Base-by-base conservation (phyloP, 2,329 filamentous ascomycete genomes). In the Pseudogymnoascus verrucosus region DNA sequence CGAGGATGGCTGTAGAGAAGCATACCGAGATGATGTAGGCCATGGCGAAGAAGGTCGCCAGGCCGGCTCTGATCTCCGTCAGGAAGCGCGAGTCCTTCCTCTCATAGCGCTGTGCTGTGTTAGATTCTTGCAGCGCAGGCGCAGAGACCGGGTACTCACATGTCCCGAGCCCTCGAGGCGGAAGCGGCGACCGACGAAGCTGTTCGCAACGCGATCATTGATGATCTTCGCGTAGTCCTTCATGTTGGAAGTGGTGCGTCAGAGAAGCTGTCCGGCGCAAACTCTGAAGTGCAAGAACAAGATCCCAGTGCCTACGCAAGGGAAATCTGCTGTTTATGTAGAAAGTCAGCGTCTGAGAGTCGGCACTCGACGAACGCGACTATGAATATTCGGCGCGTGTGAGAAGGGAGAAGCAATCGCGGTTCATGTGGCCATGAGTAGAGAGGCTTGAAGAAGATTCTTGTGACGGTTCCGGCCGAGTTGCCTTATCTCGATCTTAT, bases 121-220 rank as follows among this genome's bases (percentile, higher is more conserved):
- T 31, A 61, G 59, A 39, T 40, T 61, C 63, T 69, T 14, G 21
- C 42, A 34, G 12, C 63, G 40, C 36, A 61, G 44, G 31, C 42
- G 23, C 23, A 36, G 16, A 51, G 26, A 57, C 6, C 28, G 5
- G 51, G n/a, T 19, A 82, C 86, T 80, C 83, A 90, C 89, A 83
- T 93, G 89, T 70, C 90, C 90, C 40, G 84, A 91, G 68, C 89
- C 89, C 66, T 96, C 90, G 42, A 96, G 84, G 68, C 86, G 84
- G 77, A 96, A 96, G 79, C 87, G 89, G 68, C 81, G 79, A 66
- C 90, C 90, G 65, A 91, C 81, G 36, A 80, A 74, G 72, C 86
- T 87, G 67, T 77, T 78, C 65, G 89, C 90, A 68, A 92, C 82
- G 65, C 77, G 80, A 67, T 71, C 70, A 73, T 88, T 86, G 73